A percentile compares a stretch with the other conserved stretches of the same genome.
phyloP scores from a whole-genome alignment of 176 grass and related monocot genomes.

The Aegilops umbellulata region DNA sequence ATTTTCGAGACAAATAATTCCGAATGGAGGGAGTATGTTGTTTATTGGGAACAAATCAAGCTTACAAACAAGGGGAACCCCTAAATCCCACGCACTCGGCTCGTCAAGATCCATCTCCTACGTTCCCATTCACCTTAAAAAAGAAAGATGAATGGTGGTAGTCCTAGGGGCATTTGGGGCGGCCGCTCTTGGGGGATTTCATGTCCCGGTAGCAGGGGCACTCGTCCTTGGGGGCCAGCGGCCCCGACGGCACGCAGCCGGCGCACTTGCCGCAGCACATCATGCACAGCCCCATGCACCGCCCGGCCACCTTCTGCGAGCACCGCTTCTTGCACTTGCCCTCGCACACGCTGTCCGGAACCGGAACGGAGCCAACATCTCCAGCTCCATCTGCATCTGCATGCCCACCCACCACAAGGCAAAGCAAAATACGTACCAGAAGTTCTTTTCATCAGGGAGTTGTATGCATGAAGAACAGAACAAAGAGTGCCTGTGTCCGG shows the following conservation, averaged over 20 bases:
- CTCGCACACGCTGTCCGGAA: conserved; percentile 30
- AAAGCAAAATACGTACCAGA: not conserved
- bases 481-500: not conserved
- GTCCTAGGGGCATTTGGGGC: conserved; percentile 67
- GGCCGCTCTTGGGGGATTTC: conserved; percentile 42
- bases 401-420: not conserved
- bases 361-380: not conserved
- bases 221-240: conserved; percentile 71
- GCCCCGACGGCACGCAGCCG: conserved; percentile 76
- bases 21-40: too few relatives aligned
- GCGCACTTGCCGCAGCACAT: conserved; percentile 71
- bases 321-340: conserved; percentile 63
- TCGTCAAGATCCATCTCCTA: too few relatives aligned
- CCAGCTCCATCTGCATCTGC: not conserved
- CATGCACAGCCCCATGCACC: conserved; percentile 57
- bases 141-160: not conserved
- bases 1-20: too few relatives aligned
- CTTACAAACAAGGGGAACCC: not conserved
- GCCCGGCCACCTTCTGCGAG: conserved; percentile 49
- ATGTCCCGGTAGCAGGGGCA: conserved; percentile 90
- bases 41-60: not conserved
- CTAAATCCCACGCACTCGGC: too few relatives aligned
- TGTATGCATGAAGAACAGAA: not conserved
- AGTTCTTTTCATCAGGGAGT: too few relatives aligned
- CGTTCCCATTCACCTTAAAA: not conserved